These are phyloP conservation scores for Colletotrichum acutatum DNA, from an alignment of 2,329 filamentous ascomycete genomes.

Conservation along the genomic window DNA sequence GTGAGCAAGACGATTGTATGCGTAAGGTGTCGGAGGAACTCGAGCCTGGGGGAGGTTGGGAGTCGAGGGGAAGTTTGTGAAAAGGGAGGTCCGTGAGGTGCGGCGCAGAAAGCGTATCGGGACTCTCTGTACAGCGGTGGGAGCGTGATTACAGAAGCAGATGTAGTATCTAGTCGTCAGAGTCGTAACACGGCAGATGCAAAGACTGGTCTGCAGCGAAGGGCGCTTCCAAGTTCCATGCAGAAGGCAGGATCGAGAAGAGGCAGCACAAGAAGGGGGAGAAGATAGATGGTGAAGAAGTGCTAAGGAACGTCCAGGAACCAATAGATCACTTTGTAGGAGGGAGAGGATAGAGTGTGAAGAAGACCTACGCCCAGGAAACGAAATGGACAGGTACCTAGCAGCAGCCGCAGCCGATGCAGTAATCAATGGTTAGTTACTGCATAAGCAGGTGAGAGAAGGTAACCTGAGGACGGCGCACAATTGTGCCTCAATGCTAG, in stretches of 20 bases:
- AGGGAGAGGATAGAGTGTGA: background rate
- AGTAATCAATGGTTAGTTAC: background rate
- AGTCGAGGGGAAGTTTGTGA: slow-evolving; percentile 13
- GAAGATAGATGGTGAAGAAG: background rate
- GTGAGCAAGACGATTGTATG: slow-evolving; percentile 6
- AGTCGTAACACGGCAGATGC: slow-evolving; percentile 7
- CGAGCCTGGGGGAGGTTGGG: slow-evolving; percentile 20
- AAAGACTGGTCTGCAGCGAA: background rate
- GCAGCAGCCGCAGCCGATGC: background rate
- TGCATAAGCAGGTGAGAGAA: background rate
- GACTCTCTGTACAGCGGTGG: background rate
- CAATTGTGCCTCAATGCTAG: background rate
- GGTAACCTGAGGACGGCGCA: slow-evolving; percentile 8
- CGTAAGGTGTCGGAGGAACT: background rate
- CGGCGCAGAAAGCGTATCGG: background rate
- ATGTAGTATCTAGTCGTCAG: slow-evolving; percentile 11
- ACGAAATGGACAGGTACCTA: background rate
- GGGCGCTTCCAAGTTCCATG: slow-evolving; percentile 6
- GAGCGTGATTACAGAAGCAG: slow-evolving; percentile 18
- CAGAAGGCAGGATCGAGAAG: background rate
- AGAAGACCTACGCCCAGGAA: background rate
- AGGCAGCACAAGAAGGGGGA: slow-evolving; percentile 14
- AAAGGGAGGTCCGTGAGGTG: slow-evolving; percentile 26
- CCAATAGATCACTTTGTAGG: slow-evolving; percentile 22
- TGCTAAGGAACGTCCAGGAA: slow-evolving; percentile 16